Base-by-base conservation (phyloP, 495 filamentous ascomycete species). In the Amniculicola lignicola region DNA sequence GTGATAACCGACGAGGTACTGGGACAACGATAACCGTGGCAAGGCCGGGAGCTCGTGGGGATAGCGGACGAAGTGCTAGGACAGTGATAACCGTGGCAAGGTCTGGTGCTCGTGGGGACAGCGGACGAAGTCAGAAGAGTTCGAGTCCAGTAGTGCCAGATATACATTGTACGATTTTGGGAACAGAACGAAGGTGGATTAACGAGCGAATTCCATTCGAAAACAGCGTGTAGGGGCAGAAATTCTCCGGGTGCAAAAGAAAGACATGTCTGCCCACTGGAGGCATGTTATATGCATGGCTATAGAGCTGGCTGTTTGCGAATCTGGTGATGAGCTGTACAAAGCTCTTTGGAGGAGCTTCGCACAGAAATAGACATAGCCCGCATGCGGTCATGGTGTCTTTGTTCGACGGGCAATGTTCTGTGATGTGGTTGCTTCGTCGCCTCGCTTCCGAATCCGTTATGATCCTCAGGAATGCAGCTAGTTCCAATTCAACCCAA, bases 381-480 rank as follows among this genome's bases (percentile, higher is more conserved):
- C 53, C 35, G 49, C 36, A 53, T 43, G 28, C 56, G 56, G 56
- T n/a, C n/a, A 4, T 2, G 31, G 4, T 3, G 18, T 40, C 50
- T 60, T 60, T 60, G 50, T 60, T 48, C 27, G n/a, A 22, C 4
- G 16, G 14, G 25, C 14, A 15, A 27, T 15, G 4, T 29, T 21
- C 28, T 36, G 23, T 52, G 4, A 15, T 52, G 36, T 27, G 12
- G 39, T 47, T 27, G 4, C 21, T 14, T 28, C 19, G 2, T 6
- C 1, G 31, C 41, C 14, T 41, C 40, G 47, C 19, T 53, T 47
- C 50, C 37, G 56, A 41, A 27, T 53, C 39, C 40, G 56, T 33
- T 18, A 21, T 14, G 4, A 14, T 4, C 18, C 39, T 59, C 19
- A 45, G 55, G 55, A 59, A 59, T 59, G 55, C 40, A 33, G n/a